Evolutionary conservation across 257 asterid species (phyloP), one percentile per base, ranked within the genome.

Genomic region (Ligustrum vulgare): DNA sequence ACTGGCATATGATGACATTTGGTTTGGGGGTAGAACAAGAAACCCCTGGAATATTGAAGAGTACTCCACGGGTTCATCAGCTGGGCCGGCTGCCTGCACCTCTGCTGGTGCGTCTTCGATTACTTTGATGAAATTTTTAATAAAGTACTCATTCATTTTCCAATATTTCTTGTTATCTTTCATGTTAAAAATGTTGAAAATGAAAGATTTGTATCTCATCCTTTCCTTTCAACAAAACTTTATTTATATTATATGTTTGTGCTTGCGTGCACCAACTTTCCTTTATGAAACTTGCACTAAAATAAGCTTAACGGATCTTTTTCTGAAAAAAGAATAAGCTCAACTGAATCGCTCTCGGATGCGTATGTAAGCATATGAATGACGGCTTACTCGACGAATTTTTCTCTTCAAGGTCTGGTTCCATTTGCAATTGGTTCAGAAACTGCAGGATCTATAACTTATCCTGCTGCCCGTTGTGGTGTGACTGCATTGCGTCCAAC

Each of bases 11-110:
- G 97, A 95, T 79, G 98, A 95, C 78, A 95, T 93, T 76, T 93
- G 96, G 99, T 93, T 91, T 75, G 96, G 99, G 6, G 99, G 99
- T 33, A 84, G 99, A 82, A 95, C 98, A 12, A 89, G 98, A 82
- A 92, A 94, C 73, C 98, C 99, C 5, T 94, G 99, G 99, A 94
- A 94, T 70, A 87, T 94, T 18, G 97, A 87, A 84, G 96, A 91
- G 79, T 93, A 82, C 63, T 85, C 97, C 78, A 93, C 99, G n/a
- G 99, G 98, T 79, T 95, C 99, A 15, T 95, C 97, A 32, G 94
- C 98, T 76, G 99, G 99, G 75, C 97, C 98, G 13, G 97, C 96
- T 70, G 84, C 98, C 36, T 79, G 89, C 80, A 93, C 97, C 89
- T 88, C 98, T 22, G 96, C 96, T 34, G 98, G 99, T 91, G 85